These are phyloP conservation scores for Tephrocybe sp. DNA, from an alignment of 768 basidiomycete genomes.

Conservation along the genomic window DNA sequence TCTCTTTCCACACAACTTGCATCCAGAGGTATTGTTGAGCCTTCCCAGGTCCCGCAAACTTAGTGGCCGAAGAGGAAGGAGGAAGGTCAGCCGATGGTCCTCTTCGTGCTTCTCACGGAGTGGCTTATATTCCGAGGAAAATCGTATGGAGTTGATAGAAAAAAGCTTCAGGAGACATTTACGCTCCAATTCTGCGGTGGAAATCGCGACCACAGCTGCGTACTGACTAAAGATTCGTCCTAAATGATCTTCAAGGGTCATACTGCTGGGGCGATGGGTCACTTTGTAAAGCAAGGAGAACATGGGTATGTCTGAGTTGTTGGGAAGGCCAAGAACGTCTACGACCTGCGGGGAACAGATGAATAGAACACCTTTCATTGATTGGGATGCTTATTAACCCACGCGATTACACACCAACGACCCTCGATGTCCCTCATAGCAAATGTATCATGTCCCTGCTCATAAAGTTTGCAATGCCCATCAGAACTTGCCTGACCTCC, in stretches of 20 bases:
- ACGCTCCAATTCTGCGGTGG: conserved; percentile 29
- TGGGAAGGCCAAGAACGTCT: conserved; percentile 17
- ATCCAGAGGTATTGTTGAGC: conserved; percentile 33
- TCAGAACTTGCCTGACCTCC: conserved; percentile 26
- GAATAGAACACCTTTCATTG: not conserved
- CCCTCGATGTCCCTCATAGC: conserved; percentile 19
- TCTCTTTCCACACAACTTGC: conserved; percentile 38
- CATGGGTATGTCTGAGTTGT: conserved; percentile 24
- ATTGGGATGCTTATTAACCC: conserved; percentile 16
- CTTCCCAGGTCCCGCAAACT: conserved; percentile 35
- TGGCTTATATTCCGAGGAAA: conserved; percentile 26
- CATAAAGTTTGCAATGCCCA: conserved; percentile 20
- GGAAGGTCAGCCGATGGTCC: conserved; percentile 27
- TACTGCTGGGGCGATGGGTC: conserved; percentile 16
- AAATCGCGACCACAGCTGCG: conserved; percentile 6
- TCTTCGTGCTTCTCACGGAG: conserved; percentile 20
- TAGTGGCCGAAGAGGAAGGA: conserved; percentile 37
- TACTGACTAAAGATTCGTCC: conserved; percentile 8
- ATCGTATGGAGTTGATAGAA: conserved; percentile 28
- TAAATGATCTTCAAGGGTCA: conserved; percentile 16
- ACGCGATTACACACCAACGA: conserved; percentile 23
- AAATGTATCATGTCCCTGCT: conserved; percentile 16
- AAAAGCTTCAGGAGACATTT: conserved; percentile 32
- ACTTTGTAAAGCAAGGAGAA: conserved; percentile 27
- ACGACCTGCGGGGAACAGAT: conserved; percentile 20